Evolutionary conservation across 129 eudicot genomes (phyloP).

Genomic region (Ambrosia artemisiifolia): DNA sequence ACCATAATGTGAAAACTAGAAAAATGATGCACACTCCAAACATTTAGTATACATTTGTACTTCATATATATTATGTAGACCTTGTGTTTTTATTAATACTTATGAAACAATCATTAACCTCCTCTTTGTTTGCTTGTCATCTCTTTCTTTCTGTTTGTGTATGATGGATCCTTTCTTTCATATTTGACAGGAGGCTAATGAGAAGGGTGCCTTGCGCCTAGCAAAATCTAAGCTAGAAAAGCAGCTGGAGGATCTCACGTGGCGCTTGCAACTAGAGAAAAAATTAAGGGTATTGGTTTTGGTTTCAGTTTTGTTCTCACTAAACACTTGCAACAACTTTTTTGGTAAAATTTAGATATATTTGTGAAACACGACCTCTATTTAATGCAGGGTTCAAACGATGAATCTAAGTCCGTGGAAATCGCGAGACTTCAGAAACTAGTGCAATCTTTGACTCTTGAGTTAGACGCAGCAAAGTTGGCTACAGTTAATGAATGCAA

Average conservation of each 20-base stretch:
- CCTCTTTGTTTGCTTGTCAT: neutral
- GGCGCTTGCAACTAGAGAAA: slow-evolving; percentile 96
- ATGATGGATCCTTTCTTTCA: slow-evolving; percentile 8
- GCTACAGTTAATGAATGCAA: slow-evolving; percentile 69
- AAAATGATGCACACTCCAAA: neutral
- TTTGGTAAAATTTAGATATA: neutral
- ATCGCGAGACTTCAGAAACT: slow-evolving; percentile 72
- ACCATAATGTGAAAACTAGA: neutral
- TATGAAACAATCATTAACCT: neutral
- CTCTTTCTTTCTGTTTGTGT: slow-evolving; percentile 6
- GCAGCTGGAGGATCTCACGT: slow-evolving; percentile 97
- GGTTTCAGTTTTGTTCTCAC: slow-evolving; percentile 7
- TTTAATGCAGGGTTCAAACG: slow-evolving; percentile 69
- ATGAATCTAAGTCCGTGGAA: slow-evolving; percentile 76
- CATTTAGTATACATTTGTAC: neutral
- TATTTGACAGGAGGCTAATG: slow-evolving; percentile 84
- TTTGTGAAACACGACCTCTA: neutral
- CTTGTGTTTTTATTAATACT: neutral
- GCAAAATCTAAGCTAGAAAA: slow-evolving; percentile 94
- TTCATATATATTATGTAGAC: neutral
- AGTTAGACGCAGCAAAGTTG: slow-evolving; percentile 76
- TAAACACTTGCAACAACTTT: neutral
- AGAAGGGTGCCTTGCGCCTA: slow-evolving; percentile 94
- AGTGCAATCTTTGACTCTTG: slow-evolving; percentile 64
- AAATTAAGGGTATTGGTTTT: slow-evolving; percentile 65